These are phyloP conservation scores for Pseudopediastrum boryanum DNA, from an alignment of 139 green algal genomes.

Conservation along the genomic window DNA sequence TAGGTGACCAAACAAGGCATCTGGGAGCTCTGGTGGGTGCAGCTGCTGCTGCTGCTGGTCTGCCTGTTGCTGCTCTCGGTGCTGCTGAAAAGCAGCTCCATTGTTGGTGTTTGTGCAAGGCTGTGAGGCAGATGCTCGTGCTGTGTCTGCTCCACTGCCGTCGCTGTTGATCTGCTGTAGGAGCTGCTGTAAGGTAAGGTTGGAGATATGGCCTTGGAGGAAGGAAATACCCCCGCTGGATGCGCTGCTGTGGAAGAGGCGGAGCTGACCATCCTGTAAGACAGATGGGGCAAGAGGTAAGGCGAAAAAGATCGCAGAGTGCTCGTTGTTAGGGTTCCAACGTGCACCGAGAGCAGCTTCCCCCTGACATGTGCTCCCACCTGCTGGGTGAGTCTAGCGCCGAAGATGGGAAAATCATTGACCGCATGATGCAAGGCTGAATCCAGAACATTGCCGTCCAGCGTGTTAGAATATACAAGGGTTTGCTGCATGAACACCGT, in stretches of 20 bases:
- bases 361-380: background rate
- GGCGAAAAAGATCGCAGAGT: background rate
- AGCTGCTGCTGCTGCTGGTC: background rate
- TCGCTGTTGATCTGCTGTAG: too few relatives aligned
- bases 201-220: background rate
- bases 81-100: background rate
- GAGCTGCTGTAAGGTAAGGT: background rate
- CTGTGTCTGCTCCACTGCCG: background rate
- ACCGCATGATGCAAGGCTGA: background rate
- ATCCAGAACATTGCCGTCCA: background rate
- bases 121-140: background rate
- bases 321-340: background rate
- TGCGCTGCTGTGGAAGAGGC: background rate
- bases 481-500: conserved; percentile 32
- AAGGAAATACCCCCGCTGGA: conserved; percentile 6
- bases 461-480: background rate
- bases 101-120: background rate
- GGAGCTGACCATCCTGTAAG: background rate
- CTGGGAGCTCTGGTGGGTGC: conserved; percentile 3
- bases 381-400: background rate
- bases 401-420: background rate
- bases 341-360: too few relatives aligned
- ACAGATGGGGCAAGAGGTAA: background rate
- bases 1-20: conserved; percentile 19
- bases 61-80: background rate